Base-by-base conservation (phyloP, 371 early-diverging fungal species). In the Dipsacomyces acuminosporus region DNA sequence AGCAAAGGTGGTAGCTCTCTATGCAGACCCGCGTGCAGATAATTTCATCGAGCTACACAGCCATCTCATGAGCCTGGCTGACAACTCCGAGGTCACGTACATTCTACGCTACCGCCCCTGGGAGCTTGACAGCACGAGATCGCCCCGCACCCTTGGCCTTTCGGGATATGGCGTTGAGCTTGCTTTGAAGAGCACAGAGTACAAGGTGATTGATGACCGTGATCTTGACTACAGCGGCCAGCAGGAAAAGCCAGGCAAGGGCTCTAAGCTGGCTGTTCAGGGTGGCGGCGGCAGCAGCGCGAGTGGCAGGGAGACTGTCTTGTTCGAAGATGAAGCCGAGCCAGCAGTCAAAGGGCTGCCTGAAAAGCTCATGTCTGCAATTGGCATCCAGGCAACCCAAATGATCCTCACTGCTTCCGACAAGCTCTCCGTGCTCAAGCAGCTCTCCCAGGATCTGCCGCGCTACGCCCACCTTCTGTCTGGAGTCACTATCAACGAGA, bases 91-190 rank as follows among this genome's bases (percentile, higher is more conserved):
- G 51, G 45, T 60, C 45, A 74, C 36, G 41, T 75, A 45, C 52
- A 73, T 45, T 57, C 72, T 43, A n/a, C 80, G 45, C 63, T 82
- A 41, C 73, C 82, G 30, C 70, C 78, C 51, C 51, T 69, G 56
- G 72, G 69, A 26, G 34, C 22, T 30, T 9, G 42, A 17, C 17
- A 51, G 1, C 20, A 45, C 15, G 54, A 55, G 24, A 65, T 64
- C 0, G 69, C 73, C 7, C 59, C 67, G 66, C 0, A 66, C 73
- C 7, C 58, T 88, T 19, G 67, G 76, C 7, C 71, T 96, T 20
- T 67, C 87, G 3, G 97, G 97, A 33, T 97, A 92, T 63, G 93
- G 94, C 11, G 93, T 91, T 2, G 93, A 92, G 64, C 73, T 97
- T 51, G 88, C 85, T 4, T 60, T 97, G 25, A 97, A 97, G 72